Conservation (phyloP, 2,329 filamentous ascomycete genomes). For the Pyrenochaeta sp. region DNA sequence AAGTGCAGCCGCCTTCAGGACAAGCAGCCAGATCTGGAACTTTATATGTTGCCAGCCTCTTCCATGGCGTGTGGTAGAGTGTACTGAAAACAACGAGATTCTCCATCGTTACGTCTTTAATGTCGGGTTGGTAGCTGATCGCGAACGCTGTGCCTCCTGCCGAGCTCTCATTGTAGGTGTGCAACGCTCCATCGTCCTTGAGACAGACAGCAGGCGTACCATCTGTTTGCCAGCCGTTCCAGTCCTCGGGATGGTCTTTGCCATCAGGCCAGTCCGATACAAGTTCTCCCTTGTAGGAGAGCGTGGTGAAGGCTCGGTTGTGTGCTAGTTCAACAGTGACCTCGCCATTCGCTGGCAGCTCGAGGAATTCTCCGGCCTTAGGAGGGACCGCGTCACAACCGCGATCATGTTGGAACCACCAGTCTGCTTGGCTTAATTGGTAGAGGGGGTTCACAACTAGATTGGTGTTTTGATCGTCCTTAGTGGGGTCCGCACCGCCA, state of each 20-base stretch:
- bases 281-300: slow-evolving; percentile 52
- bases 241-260: slow-evolving; percentile 54
- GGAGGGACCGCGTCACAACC: slow-evolving; percentile 55
- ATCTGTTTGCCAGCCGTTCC: slow-evolving; percentile 47
- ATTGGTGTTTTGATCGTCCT: slow-evolving; percentile 55
- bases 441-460: slow-evolving; percentile 57
- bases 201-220: slow-evolving; percentile 44
- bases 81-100: slow-evolving; percentile 62
- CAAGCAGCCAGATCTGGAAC: slow-evolving; percentile 50
- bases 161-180: slow-evolving; percentile 54
- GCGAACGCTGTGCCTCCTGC: slow-evolving; percentile 59
- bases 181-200: slow-evolving; percentile 55
- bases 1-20: slow-evolving; percentile 49
- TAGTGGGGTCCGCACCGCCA: slow-evolving; percentile 34
- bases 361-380: slow-evolving; percentile 48
- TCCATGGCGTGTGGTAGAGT: slow-evolving; percentile 47
- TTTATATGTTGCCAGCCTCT: slow-evolving; percentile 47
- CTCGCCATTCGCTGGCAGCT: slow-evolving; percentile 57
- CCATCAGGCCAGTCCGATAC: slow-evolving; percentile 59
- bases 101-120: slow-evolving; percentile 57
- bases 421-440: slow-evolving; percentile 54
- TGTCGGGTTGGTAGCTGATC: slow-evolving; percentile 59
- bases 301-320: slow-evolving; percentile 58
- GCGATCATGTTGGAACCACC: slow-evolving; percentile 61
- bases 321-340: slow-evolving; percentile 61